Base-by-base conservation (phyloP, 306 rosid species). In the Dryas alaskensis region DNA sequence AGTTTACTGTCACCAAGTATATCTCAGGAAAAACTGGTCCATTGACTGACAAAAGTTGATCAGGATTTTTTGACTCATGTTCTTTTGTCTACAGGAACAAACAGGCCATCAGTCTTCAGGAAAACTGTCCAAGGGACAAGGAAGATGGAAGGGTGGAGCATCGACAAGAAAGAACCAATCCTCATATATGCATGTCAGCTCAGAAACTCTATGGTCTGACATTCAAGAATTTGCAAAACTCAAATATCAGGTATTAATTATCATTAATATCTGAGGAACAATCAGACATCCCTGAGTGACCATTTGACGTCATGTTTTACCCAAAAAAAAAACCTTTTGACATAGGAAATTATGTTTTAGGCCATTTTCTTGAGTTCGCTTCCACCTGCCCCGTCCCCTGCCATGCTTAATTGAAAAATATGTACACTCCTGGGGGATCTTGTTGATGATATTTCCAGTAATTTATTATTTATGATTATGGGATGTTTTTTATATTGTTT, bases 141-240 rank as follows among this genome's bases (percentile, higher is more conserved):
- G 77, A 66, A 85, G 84, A 46, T 88, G 89, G 97, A 92, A 87
- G 81, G 90, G 95, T 63, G 87, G 90, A 67, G 82, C 86, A 42
- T 87, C 87, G 62, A 73, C 80, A 12, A 87, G 81, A 74, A 90
- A 88, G 85, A 82, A 49, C 69, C 90, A 85, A 77, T 89, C 90
- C 57, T 83, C 85, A 47, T 87, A 81, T 74, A 72, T 86, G 85
- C 84, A 70, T 83, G 75, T 89, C 74, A 92, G 92, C 89, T 89
- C 98, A 37, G 96, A 95, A 67, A 74, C 86, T 63, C 87, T 95
- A 13, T 95, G 98, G 99, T 80, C 85, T 47, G 98, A 90, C 68
- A 82, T 95, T 83, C 78, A 86, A 81, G 88, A 86, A 81, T 95
- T 95, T 61, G 87, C 98, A 42, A 87, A 75, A 76, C 81, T 88